These are phyloP conservation scores for Scutellaria galericulata DNA, from an alignment of 257 asterid genomes.

Conservation along the genomic window DNA sequence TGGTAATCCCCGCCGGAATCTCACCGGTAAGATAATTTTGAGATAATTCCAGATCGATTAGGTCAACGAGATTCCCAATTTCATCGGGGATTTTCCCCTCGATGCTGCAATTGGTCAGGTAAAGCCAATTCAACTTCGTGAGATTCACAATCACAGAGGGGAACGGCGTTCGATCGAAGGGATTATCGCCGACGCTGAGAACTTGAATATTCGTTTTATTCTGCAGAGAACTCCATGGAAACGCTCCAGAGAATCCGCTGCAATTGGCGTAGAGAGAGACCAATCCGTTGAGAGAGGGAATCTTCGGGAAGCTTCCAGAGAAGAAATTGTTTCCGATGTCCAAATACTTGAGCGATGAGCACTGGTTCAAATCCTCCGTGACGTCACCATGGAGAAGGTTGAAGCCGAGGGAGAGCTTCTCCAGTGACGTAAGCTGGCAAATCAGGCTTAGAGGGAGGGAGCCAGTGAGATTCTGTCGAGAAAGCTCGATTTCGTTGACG, in stretches of 20 bases:
- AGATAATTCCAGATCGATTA: conserved; percentile 61
- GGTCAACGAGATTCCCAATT: conserved; percentile 67
- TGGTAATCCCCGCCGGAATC: conserved; percentile 68
- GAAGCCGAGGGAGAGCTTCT: conserved; percentile 63
- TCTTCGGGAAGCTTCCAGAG: conserved; percentile 62
- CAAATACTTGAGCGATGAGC: conserved; percentile 57
- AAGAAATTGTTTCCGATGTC: conserved; percentile 73
- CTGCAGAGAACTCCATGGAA: conserved; percentile 67
- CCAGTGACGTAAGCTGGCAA: conserved; percentile 62
- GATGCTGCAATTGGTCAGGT: conserved; percentile 69
- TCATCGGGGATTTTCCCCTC: conserved; percentile 69
- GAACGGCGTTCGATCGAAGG: conserved; percentile 52
- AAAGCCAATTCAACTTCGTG: conserved; percentile 57
- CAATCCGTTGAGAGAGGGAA: conserved; percentile 49
- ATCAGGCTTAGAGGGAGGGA: conserved; percentile 48
- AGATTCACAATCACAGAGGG: conserved; percentile 53
- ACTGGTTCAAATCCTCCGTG: conserved; percentile 44
- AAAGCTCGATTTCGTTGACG: conserved; percentile 71
- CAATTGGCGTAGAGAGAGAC: conserved; percentile 55
- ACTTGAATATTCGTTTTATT: conserved; percentile 54
- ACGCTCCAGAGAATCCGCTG: conserved; percentile 73
- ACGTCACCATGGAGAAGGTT: conserved; percentile 58
- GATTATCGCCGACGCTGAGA: conserved; percentile 77
- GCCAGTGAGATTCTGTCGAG: conserved; percentile 55
- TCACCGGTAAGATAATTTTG: conserved; percentile 60